These are phyloP conservation scores for Botrytis cinerea DNA, from an alignment of 2,329 filamentous ascomycete genomes.

Conservation along the genomic window DNA sequence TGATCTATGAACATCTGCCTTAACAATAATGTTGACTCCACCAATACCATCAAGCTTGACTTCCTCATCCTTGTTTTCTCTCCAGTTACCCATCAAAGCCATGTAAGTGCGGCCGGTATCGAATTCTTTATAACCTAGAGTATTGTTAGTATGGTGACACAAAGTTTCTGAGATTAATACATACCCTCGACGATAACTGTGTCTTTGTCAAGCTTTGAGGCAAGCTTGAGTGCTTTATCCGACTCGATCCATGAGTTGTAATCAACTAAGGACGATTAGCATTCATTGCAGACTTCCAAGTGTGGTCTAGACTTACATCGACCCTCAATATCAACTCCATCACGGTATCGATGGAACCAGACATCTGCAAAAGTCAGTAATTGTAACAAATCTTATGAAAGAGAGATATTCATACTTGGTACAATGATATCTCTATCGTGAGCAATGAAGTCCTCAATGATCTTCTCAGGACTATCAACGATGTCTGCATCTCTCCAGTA, in stretches of 20 bases:
- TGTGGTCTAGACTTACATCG: slow-evolving; percentile 66
- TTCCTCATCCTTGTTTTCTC: slow-evolving; percentile 87
- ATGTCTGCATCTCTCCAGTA: slow-evolving; percentile 99
- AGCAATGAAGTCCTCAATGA: slow-evolving; percentile 92
- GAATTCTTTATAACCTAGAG: slow-evolving; percentile 83
- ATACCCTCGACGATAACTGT: slow-evolving; percentile 84
- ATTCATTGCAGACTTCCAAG: slow-evolving; percentile 7
- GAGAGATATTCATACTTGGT: slow-evolving; percentile 68
- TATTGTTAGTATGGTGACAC: slow-evolving; percentile 26
- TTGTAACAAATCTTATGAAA: not conserved
- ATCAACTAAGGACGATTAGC: slow-evolving; percentile 64
- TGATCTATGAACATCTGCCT: slow-evolving; percentile 94
- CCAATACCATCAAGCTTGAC: slow-evolving; percentile 93
- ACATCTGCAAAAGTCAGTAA: slow-evolving; percentile 64
- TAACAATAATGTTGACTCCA: slow-evolving; percentile 95
- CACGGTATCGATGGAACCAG: slow-evolving; percentile 87
- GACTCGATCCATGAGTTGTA: slow-evolving; percentile 99
- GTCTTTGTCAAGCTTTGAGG: slow-evolving; percentile 73
- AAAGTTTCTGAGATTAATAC: not conserved
- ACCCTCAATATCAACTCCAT: slow-evolving; percentile 86
- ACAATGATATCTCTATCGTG: slow-evolving; percentile 93
- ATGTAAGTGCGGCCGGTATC: slow-evolving; percentile 89
- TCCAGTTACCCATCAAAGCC: slow-evolving; percentile 89
- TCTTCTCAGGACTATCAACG: slow-evolving; percentile 80
- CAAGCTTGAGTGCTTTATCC: slow-evolving; percentile 75